These are phyloP conservation scores for Fusarium humuli DNA, from an alignment of 2,329 filamentous ascomycete species.

Conservation along the genomic window DNA sequence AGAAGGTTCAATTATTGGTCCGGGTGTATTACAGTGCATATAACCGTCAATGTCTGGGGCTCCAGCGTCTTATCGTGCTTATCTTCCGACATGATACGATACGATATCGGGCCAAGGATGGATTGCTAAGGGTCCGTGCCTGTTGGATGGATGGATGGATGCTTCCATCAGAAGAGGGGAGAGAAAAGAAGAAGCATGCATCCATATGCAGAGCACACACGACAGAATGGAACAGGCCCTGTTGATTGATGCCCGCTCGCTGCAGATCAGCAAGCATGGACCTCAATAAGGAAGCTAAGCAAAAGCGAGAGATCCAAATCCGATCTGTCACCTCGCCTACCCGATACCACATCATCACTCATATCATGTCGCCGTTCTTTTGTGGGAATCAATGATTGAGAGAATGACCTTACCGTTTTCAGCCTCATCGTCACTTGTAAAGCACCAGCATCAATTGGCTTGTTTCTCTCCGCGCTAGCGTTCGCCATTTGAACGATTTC, in stretches of 20 bases:
- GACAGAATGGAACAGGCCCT: neutral
- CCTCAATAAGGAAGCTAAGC: conserved; percentile 5
- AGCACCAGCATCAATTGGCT: conserved; percentile 7
- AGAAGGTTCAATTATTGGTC: neutral
- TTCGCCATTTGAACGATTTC: conserved; percentile 17
- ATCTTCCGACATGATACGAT: neutral
- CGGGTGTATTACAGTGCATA: conserved; percentile 14
- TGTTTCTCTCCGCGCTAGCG: conserved; percentile 1
- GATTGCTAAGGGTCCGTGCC: conserved; percentile 1
- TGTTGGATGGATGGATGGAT: neutral
- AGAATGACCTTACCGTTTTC: conserved; percentile 4
- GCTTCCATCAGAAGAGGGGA: neutral
- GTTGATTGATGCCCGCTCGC: neutral
- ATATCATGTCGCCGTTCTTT: neutral
- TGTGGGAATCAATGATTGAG: conserved; percentile 3
- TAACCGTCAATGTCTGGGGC: neutral
- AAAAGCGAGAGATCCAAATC: conserved; percentile 13
- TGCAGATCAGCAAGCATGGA: conserved; percentile 2
- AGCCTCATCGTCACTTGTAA: conserved; percentile 6
- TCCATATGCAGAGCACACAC: neutral
- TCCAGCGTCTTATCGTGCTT: conserved; percentile 8
- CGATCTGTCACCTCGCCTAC: conserved; percentile 3
- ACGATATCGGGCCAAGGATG: neutral
- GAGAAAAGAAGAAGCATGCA: neutral
- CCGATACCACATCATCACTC: neutral